Base-by-base conservation (phyloP, 108 stramenopile genomes). In the Aurantiochytrium sp. region DNA sequence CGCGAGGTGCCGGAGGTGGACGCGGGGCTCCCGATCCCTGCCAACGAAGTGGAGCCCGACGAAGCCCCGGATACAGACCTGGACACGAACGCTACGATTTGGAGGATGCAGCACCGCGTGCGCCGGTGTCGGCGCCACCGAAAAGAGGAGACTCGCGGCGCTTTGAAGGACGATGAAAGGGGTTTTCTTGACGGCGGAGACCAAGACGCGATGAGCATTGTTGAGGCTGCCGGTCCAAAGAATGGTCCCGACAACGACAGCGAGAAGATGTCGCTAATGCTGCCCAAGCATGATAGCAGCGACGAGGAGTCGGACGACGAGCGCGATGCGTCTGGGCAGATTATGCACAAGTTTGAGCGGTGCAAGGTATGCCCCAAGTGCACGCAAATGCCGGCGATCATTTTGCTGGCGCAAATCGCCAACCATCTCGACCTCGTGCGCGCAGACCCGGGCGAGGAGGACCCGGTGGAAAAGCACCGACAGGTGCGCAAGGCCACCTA, bases 241-340 rank as follows among this genome's bases (percentile, higher is more conserved):
- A n/a, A 54, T 54, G 53, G 21, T 54, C 21, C 21, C 12, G 21
- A 19, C 12, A 54, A 54, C 12, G 53, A 12, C 53, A 12, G 21
- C 12, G 21, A 54, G 21, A 54, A 19, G 53, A 54, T 54, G 21
- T 54, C 24, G 22, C n/a, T n/a, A n/a, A n/a, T n/a, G n/a, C 19
- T 65, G 59, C 59, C 59, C 32, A 81, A 81, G 45, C 73, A 81
- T 24, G 73, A 41, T 48, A 81, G 73, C 45, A 81, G 73, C 45
- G 73, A 81, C 12, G 73, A 81, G 21, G 73, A 81, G 39, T 48
- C 73, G 0, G 45, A 24, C 15, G 73, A 81, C 3, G 73, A 81
- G 30, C 39, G 45, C 21, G 73, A 81, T 21, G 8, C 42, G 0
- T 12, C 2, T 30, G 73, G 73, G 36, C 50, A 42, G 24, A 24